Conservation (phyloP, 1,284 basidiomycete genomes). For the Ceratobasidium sp. region DNA sequence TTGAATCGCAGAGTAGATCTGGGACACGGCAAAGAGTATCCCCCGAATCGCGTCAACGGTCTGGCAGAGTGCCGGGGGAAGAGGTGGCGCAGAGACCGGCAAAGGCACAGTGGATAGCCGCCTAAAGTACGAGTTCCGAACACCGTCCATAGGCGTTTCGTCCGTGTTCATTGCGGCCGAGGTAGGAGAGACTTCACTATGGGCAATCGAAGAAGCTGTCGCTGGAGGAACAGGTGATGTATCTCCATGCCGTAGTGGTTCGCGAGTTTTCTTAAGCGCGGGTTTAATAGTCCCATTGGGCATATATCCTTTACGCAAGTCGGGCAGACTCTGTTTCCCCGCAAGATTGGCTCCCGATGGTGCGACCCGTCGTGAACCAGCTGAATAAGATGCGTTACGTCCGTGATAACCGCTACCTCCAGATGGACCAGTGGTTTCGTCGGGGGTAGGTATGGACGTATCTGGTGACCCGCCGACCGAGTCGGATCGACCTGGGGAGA, state of each 20-base stretch:
- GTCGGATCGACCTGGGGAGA: constrained; percentile 3
- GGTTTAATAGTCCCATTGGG: constrained; percentile 37
- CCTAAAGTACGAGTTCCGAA: constrained; percentile 93
- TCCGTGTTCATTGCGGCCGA: background rate
- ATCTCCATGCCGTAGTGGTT: constrained; percentile 49
- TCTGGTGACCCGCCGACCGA: constrained; percentile 55
- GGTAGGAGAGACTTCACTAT: constrained; percentile 26
- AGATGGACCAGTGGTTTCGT: constrained; percentile 56
- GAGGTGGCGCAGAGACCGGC: constrained; percentile 69
- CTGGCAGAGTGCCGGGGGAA: constrained; percentile 75
- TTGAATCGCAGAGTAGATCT: constrained; percentile 88
- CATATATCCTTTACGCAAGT: constrained; percentile 67
- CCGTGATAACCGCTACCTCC: constrained; percentile 54
- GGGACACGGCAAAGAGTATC: constrained; percentile 90
- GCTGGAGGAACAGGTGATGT: constrained; percentile 10
- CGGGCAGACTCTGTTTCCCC: constrained; percentile 86
- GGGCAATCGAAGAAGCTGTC: background rate
- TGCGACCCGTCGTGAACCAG: constrained; percentile 51
- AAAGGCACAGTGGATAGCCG: constrained; percentile 78
- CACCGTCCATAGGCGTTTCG: constrained; percentile 71
- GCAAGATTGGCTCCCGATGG: constrained; percentile 53
- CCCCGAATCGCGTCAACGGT: constrained; percentile 90
- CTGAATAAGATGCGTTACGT: constrained; percentile 66
- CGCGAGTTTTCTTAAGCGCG: constrained; percentile 12
- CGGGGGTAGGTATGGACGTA: constrained; percentile 65